Conservation (phyloP, 176 grass and related monocot genomes). For the Carex cristatella region DNA sequence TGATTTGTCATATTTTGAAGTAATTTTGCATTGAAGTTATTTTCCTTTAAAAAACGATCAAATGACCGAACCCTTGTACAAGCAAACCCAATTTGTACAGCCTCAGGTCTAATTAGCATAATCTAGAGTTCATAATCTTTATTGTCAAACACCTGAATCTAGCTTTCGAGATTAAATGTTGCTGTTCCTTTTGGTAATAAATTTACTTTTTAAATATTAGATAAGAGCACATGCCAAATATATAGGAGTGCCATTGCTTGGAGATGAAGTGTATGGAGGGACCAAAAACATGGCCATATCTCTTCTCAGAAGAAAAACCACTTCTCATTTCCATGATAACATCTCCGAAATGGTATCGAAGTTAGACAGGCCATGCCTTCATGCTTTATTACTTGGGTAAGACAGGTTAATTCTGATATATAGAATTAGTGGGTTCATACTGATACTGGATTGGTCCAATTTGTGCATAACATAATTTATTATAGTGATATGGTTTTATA, state of each 20-base stretch:
- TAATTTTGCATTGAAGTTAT: neutral
- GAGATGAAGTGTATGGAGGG: conserved; percentile 88
- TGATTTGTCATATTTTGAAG: neutral
- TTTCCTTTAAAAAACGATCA: neutral
- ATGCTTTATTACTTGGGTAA: conserved; percentile 84
- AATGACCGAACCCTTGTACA: neutral
- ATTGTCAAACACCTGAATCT: neutral
- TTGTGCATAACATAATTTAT: neutral
- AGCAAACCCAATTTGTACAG: neutral
- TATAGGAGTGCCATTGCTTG: conserved; percentile 70
- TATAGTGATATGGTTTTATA: neutral
- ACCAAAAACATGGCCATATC: conserved; percentile 70
- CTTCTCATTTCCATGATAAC: conserved; percentile 36
- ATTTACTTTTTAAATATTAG: conserved; percentile 25
- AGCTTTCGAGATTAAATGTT: neutral
- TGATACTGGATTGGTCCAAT: neutral
- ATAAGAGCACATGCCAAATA: conserved; percentile 85
- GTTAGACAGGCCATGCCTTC: conserved; percentile 80
- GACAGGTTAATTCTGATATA: neutral
- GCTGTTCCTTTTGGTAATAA: neutral
- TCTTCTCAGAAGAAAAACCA: conserved; percentile 50
- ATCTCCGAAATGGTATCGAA: conserved; percentile 49
- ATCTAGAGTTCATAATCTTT: neutral
- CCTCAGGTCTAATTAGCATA: neutral
- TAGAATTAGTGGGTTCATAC: neutral